Conservation (phyloP, 345 rosid species). For the Eutrema yunnanense region DNA sequence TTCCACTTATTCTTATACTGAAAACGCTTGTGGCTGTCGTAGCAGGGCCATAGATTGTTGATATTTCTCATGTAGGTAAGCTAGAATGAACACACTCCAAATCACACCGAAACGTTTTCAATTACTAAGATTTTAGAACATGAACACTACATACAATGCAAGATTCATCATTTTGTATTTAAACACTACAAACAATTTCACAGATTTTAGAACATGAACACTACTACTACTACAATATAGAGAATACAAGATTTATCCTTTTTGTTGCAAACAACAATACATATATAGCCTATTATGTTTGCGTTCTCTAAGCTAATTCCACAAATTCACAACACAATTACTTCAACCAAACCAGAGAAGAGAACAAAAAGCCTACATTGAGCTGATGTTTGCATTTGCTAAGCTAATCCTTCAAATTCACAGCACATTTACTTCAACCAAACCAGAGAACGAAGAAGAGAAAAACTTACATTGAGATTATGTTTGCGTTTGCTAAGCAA, state of each 20-base stretch:
- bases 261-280: background rate
- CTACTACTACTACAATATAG: background rate
- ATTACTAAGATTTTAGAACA: background rate
- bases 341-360: background rate
- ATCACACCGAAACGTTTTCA: background rate
- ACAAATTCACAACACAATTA: background rate
- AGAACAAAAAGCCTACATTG: conserved; percentile 39
- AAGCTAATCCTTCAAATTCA: background rate
- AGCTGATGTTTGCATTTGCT: conserved; percentile 10
- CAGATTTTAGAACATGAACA: background rate
- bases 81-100: background rate
- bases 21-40: conserved; percentile 53
- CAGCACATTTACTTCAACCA: background rate
- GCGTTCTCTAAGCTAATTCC: background rate
- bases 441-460: background rate
- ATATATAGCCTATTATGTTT: background rate
- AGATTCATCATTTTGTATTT: background rate
- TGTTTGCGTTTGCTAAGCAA: conserved; percentile 64
- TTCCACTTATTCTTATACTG: conserved; percentile 50
- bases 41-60: conserved; percentile 50
- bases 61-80: conserved; percentile 51
- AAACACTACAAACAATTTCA: background rate
- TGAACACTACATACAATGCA: background rate
- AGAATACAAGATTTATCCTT: background rate
- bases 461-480: conserved; percentile 49